Evolutionary conservation across 805 yeast species (phyloP), one percentile per base, ranked within the genome.

Genomic region (Wickerhamomyces xylosicus): DNA sequence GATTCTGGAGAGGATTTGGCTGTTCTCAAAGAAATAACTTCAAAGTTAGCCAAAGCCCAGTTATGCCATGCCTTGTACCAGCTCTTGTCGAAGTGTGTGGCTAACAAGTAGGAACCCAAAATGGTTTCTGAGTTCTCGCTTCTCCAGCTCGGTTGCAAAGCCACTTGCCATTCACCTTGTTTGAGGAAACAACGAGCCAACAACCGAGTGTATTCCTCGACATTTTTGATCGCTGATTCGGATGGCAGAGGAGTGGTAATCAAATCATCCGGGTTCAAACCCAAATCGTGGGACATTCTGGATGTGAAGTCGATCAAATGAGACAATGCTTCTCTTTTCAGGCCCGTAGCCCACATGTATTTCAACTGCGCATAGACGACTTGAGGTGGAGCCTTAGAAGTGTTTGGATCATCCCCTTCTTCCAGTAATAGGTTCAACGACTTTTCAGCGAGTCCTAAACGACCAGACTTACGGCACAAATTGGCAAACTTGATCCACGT

Each of bases 31-130:
- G 95, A 82, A 17, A 90, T 82, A 1, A 90, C 97, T 56, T 92
- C 97, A 56, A 89, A 92, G 59, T 94, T 92, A 1, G 97, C 97
- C 54, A 94, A 67, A 0, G 98, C 98, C 99, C 99, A 92, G 54
- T 87, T 90, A 57, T 92, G 99, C 98, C 98, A 94, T 15, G 97
- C 98, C 55, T 94, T 92, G 54, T 92, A 92, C 96, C 98, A 92
- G 19, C 74, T 72, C 28, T 74, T 69, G 56, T 92, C 97, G 59
- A 92, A 90, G 56, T 89, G 96, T 0, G 98, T 90, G 0, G 98
- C 97, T 46, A 92, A 67, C 40, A 92, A 64, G 56, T 85, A 92
- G 0, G 97, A 87, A 11, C 97, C 95, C 42, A 92, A 63, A 47
- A 92, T 86, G 2, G 89, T 82, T 34, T 86, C 89, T 1, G 89